Evolutionary conservation across 1,139 yeast species (phyloP).

Genomic region (Saccharomycopsis phalli): DNA sequence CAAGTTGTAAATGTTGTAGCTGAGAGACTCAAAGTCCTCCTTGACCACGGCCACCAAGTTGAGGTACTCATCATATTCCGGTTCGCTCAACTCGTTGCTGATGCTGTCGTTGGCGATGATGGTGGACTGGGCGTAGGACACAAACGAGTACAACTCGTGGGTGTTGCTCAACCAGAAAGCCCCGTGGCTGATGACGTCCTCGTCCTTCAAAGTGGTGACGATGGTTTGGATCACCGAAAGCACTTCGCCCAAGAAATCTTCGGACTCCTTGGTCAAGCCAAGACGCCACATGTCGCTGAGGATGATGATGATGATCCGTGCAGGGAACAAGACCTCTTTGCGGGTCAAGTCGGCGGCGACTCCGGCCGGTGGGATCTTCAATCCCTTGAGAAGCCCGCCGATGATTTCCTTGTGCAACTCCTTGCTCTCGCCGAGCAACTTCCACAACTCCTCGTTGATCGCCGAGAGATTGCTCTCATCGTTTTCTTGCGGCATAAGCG

Average conservation of each 20-base stretch:
- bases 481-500: constrained; percentile 45
- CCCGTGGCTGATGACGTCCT: constrained; percentile 83
- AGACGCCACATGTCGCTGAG: constrained; percentile 98
- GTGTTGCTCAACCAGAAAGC: constrained; percentile 98
- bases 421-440: constrained; percentile 70
- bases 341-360: constrained; percentile 73
- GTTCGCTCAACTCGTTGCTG: constrained; percentile 78
- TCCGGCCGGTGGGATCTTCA: constrained; percentile 83
- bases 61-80: constrained; percentile 84
- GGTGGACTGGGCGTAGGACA: constrained; percentile 85
- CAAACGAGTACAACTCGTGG: constrained; percentile 91
- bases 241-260: constrained; percentile 83
- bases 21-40: constrained; percentile 88
- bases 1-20: constrained; percentile 90
- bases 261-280: constrained; percentile 88
- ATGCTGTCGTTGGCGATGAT: constrained; percentile 76
- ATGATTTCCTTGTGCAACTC: constrained; percentile 77
- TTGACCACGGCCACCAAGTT: constrained; percentile 85
- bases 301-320: constrained; percentile 85
- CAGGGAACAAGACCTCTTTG: constrained; percentile 93
- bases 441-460: constrained; percentile 65
- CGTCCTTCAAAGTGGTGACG: constrained; percentile 51
- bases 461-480: constrained; percentile 46
- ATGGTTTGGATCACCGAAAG: constrained; percentile 79
- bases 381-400: constrained; percentile 79